Evolutionary conservation across 768 basidiomycete species (phyloP), one percentile per base, ranked within the genome.

Genomic region (Mycena sanguinolenta): DNA sequence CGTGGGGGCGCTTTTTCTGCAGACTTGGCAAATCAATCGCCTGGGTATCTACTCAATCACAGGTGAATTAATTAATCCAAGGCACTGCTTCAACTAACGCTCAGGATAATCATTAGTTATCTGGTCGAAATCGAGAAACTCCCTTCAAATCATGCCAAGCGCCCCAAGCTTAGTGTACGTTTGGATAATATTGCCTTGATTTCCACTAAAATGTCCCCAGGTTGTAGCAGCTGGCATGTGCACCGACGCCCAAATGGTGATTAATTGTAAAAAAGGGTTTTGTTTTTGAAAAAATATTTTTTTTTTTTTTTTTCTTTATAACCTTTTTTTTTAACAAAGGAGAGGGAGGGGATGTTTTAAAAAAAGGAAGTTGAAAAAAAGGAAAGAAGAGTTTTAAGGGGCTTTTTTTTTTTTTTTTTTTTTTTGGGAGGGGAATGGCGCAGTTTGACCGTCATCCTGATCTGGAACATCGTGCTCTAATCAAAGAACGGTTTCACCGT

Each of bases 211-310:
- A 2, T 13, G 27, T n/a, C 23, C 21, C 23, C 19, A 65, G 64
- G 57, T 23, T 28, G 16, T 65, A 27, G 17, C 21, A 14, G 64
- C 53, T 16, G 64, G 57, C 4, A 65, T 65, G 64, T 57, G 64
- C 44, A 58, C 46, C 5, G 64, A 49, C n/a, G 46, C 27, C 9
- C 30, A 58, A 34, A 52, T 58, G 44, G n/a, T n/a, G n/a, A n/a
- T n/a, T n/a, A n/a, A n/a, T n/a, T n/a, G n/a, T n/a, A n/a, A n/a
- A n/a, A n/a, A n/a, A n/a, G n/a, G n/a, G n/a, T n/a, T n/a, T n/a
- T n/a, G n/a, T n/a, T n/a, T n/a, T n/a, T n/a, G n/a, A n/a, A n/a
- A n/a, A n/a, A n/a, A n/a, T n/a, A n/a, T n/a, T n/a, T n/a, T n/a
- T n/a, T n/a, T n/a, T n/a, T n/a, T n/a, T n/a, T n/a, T n/a, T n/a